Evolutionary conservation across 257 asterid genomes (phyloP).

Genomic region (Lantana camara): DNA sequence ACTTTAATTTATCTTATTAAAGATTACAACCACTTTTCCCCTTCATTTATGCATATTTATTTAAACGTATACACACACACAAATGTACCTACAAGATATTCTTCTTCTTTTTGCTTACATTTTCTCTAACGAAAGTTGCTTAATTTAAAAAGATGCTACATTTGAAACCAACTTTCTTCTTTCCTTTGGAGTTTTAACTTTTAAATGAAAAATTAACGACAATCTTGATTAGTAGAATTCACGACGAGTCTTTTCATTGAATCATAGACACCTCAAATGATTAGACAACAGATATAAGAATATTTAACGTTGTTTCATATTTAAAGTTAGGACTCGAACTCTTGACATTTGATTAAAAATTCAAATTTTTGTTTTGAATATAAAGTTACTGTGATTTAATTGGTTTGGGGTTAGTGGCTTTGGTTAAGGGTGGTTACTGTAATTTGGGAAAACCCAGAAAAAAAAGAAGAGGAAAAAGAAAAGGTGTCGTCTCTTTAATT

Average conservation of each 20-base stretch:
- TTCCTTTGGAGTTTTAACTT: too few relatives aligned
- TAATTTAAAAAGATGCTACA: not conserved
- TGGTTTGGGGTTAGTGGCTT: too few relatives aligned
- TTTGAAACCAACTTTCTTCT: not conserved
- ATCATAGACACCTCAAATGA: too few relatives aligned
- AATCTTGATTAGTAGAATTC: too few relatives aligned
- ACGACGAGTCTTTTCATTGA: too few relatives aligned
- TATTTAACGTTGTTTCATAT: too few relatives aligned
- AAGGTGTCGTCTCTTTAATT: constrained; percentile 12
- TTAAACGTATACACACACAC: too few relatives aligned
- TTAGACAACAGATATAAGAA: too few relatives aligned
- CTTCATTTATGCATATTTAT: not conserved
- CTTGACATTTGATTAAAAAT: too few relatives aligned
- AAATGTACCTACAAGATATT: not conserved
- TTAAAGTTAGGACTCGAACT: too few relatives aligned
- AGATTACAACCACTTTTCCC: not conserved
- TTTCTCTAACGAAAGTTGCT: not conserved
- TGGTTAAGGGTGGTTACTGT: not conserved
- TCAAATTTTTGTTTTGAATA: too few relatives aligned
- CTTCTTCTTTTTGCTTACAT: not conserved
- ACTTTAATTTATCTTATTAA: not conserved
- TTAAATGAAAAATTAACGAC: not conserved
- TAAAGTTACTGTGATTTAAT: too few relatives aligned
- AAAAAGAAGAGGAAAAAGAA: not conserved
- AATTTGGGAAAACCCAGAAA: not conserved